A percentile compares a stretch with the other conserved stretches of the same genome.
Evolutionary conservation across 164 flowering plant genomes (phyloP).

Genomic region (Magnolia changhungtana): DNA sequence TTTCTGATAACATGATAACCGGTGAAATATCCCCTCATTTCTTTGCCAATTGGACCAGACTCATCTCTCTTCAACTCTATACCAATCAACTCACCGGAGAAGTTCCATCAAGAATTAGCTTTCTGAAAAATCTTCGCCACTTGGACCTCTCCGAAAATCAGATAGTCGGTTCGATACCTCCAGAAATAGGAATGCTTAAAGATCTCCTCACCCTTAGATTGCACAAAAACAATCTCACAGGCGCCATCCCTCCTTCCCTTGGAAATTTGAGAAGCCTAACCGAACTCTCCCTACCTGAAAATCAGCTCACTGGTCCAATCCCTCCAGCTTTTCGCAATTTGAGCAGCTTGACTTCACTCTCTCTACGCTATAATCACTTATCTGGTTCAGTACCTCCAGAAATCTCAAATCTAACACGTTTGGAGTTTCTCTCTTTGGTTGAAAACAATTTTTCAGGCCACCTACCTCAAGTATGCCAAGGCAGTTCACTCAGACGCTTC

Average conservation of each 20-base stretch:
- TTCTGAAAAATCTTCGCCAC: background rate
- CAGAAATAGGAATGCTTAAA: constrained; percentile 28
- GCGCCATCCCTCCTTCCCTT: background rate
- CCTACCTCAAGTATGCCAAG: constrained; percentile 28
- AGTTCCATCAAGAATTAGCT: constrained; percentile 30
- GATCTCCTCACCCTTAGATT: background rate
- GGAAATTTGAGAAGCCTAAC: constrained; percentile 24
- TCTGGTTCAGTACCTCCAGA: constrained; percentile 1
- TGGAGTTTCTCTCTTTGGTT: background rate
- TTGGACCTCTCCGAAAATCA: constrained; percentile 15
- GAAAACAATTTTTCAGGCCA: constrained; percentile 51
- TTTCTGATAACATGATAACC: too few relatives aligned
- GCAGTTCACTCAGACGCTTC: constrained; percentile 7
- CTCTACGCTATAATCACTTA: background rate
- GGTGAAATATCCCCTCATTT: too few relatives aligned
- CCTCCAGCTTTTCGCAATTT: background rate
- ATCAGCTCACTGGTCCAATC: background rate
- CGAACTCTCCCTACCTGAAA: background rate
- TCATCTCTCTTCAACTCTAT: too few relatives aligned
- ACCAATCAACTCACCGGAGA: background rate
- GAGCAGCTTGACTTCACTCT: background rate
- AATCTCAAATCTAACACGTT: background rate
- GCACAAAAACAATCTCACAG: background rate
- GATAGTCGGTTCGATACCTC: constrained; percentile 14
- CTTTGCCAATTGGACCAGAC: too few relatives aligned